phyloP scores from a whole-genome alignment of 768 basidiomycete genomes.

The Kwoniella dejecticola region DNA sequence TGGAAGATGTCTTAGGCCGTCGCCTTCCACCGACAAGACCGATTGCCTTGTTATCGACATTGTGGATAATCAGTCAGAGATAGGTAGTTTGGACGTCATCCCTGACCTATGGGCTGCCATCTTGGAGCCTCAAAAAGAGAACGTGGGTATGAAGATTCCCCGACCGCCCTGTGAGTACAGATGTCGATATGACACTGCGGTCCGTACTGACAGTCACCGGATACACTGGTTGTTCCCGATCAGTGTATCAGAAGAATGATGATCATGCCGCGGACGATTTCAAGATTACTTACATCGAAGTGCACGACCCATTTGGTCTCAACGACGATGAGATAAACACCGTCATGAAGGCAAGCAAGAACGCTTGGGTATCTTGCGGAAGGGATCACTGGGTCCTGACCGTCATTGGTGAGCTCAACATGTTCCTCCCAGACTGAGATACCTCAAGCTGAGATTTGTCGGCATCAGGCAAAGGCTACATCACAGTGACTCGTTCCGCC shows the following conservation, averaged over 20 bases:
- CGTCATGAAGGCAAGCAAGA: conserved; percentile 15
- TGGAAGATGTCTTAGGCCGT: conserved; percentile 86
- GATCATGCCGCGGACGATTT: neutral
- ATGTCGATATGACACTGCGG: too few relatives aligned
- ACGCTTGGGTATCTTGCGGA: conserved; percentile 66
- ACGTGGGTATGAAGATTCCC: too few relatives aligned
- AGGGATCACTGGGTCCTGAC: conserved; percentile 63
- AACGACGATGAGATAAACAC: neutral
- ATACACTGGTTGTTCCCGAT: too few relatives aligned
- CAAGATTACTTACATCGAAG: neutral
- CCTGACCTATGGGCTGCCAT: conserved; percentile 60
- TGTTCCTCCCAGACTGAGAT: neutral
- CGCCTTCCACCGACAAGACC: conserved; percentile 73
- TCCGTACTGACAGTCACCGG: too few relatives aligned
- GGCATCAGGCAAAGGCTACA: too few relatives aligned
- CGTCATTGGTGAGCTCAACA: conserved; percentile 34
- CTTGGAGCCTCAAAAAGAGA: neutral
- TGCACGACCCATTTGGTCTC: conserved; percentile 37
- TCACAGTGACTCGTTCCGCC: too few relatives aligned
- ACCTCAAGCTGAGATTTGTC: too few relatives aligned
- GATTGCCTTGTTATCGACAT: conserved; percentile 90
- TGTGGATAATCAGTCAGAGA: conserved; percentile 64
- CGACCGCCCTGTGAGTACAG: too few relatives aligned
- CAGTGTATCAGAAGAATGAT: too few relatives aligned
- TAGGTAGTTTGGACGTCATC: conserved; percentile 67